phyloP scores from a whole-genome alignment of 2,329 filamentous ascomycete genomes.

The Ophiobolus disseminans region DNA sequence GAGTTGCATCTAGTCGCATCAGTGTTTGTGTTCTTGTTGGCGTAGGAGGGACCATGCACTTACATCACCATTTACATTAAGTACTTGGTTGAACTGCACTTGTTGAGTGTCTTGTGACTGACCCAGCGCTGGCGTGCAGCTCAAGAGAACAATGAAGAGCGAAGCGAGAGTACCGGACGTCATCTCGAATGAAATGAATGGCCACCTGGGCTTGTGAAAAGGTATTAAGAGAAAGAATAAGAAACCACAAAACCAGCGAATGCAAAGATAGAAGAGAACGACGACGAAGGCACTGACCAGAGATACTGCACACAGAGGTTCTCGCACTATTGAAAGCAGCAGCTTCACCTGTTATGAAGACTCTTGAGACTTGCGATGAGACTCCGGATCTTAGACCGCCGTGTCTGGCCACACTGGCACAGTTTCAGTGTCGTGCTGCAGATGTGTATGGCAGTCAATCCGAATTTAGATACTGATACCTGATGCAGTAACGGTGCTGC shows the following conservation, averaged over 20 bases:
- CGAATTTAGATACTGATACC: constrained; percentile 22
- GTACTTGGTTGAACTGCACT: constrained; percentile 48
- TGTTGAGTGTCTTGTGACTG: constrained; percentile 29
- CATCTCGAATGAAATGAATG: constrained; percentile 34
- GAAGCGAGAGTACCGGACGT: constrained; percentile 48
- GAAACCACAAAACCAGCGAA: constrained; percentile 23
- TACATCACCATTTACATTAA: constrained; percentile 50
- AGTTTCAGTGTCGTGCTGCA: constrained; percentile 29
- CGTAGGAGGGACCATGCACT: constrained; percentile 7
- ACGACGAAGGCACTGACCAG: constrained; percentile 39
- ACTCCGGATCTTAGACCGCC: constrained; percentile 22
- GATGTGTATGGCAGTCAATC: constrained; percentile 19
- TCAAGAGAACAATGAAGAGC: constrained; percentile 37
- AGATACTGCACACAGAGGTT: constrained; percentile 36
- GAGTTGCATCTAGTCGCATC: constrained; percentile 41
- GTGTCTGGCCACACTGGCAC: constrained; percentile 16
- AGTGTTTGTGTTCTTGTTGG: neutral
- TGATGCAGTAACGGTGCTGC: constrained; percentile 17
- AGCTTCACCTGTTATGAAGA: constrained; percentile 33
- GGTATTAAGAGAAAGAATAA: constrained; percentile 31
- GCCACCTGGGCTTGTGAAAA: constrained; percentile 43
- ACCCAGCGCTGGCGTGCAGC: constrained; percentile 32
- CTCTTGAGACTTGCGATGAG: constrained; percentile 13
- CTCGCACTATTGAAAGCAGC: constrained; percentile 14
- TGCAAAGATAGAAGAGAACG: constrained; percentile 30